These are phyloP conservation scores for Kurtzmaniella fragi DNA, from an alignment of 805 yeast genomes.

Conservation along the genomic window DNA sequence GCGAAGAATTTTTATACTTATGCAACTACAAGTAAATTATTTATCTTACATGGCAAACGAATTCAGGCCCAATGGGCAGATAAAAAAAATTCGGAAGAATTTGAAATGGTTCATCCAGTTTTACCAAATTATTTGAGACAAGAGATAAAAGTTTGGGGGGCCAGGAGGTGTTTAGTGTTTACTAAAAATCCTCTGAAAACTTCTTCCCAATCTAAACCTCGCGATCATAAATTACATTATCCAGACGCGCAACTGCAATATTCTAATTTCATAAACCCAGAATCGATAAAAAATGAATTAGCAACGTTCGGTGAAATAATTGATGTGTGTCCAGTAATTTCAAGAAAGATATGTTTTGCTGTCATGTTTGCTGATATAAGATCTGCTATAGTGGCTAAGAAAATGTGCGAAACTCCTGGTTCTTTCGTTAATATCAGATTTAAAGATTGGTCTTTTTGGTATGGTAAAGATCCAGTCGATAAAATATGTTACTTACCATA, in stretches of 20 bases:
- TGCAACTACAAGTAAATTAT: constrained; percentile 44
- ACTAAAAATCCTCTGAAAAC: constrained; percentile 19
- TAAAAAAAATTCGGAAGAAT: constrained; percentile 16
- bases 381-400: constrained; percentile 57
- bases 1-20: constrained; percentile 52
- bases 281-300: constrained; percentile 46
- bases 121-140: constrained; percentile 17
- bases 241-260: constrained; percentile 42
- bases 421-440: constrained; percentile 42
- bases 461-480: constrained; percentile 64
- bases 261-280: constrained; percentile 39
- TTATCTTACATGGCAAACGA: constrained; percentile 54
- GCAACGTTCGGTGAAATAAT: constrained; percentile 52
- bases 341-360: constrained; percentile 57
- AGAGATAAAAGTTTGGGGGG: constrained; percentile 39
- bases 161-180: constrained; percentile 51
- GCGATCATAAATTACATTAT: constrained; percentile 19
- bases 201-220: constrained; percentile 12
- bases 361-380: constrained; percentile 55
- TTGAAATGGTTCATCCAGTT: constrained; percentile 14
- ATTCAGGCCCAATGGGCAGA: constrained; percentile 46
- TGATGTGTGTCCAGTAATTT: constrained; percentile 62
- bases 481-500: constrained; percentile 5
- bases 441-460: constrained; percentile 59
- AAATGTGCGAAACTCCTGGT: constrained; percentile 27